A percentile compares a stretch with the other conserved stretches of the same genome.
These are phyloP conservation scores for Melanomma pulvis-pyrius DNA, from an alignment of 495 filamentous ascomycete genomes.

Conservation along the genomic window DNA sequence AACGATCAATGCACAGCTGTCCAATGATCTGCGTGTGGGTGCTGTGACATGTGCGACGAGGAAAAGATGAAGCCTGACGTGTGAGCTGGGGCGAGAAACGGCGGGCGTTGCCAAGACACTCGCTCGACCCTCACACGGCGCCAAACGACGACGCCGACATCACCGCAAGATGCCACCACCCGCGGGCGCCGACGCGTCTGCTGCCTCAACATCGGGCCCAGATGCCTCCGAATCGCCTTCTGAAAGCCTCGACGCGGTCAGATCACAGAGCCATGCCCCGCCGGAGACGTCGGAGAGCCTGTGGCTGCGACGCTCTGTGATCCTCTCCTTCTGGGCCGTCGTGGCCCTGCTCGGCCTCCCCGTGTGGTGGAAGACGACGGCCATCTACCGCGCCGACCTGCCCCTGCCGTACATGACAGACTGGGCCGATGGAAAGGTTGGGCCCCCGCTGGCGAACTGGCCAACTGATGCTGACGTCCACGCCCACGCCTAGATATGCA, in stretches of 20 bases:
- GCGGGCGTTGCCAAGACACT: neutral
- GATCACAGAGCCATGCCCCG: constrained; percentile 58
- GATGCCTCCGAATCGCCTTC: neutral
- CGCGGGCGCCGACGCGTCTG: constrained; percentile 12
- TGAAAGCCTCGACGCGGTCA: constrained; percentile 7
- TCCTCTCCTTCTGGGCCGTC: constrained; percentile 89
- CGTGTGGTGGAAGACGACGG: constrained; percentile 97
- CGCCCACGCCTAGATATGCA: constrained; percentile 66
- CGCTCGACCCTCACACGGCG: neutral
- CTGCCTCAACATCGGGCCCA: neutral
- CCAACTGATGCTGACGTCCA: neutral
- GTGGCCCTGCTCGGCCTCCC: constrained; percentile 84
- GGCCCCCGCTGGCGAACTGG: constrained; percentile 14
- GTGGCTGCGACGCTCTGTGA: constrained; percentile 68
- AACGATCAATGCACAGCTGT: constrained; percentile 21
- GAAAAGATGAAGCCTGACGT: too few relatives aligned
- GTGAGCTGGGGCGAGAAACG: too few relatives aligned
- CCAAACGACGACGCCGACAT: neutral
- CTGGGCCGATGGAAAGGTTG: constrained; percentile 91
- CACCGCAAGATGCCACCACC: constrained; percentile 1
- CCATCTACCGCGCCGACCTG: constrained; percentile 84
- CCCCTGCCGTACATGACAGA: constrained; percentile 85
- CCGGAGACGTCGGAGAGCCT: constrained; percentile 73
- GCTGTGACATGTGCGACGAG: too few relatives aligned
- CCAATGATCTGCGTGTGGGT: neutral